Base-by-base conservation (phyloP, 208 protist genomes). In the Sergeia podlipaevii region DNA sequence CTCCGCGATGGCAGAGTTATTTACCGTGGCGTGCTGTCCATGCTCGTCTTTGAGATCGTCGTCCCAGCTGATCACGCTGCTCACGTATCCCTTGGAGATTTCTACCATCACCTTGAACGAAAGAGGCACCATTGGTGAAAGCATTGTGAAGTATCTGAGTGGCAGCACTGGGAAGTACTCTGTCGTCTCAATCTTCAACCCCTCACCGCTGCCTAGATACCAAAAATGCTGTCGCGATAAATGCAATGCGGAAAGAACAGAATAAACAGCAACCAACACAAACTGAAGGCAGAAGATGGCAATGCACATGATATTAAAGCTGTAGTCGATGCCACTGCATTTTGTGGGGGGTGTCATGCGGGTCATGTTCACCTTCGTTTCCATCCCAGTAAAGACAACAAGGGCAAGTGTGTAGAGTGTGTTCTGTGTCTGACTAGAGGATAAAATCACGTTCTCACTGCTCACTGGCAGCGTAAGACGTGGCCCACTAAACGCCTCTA, bases 61-160 rank as follows among this genome's bases (percentile, higher is more conserved):
- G 60, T 98, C 97, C 82, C 91, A 95, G 26, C 64, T 70, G 20
- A 98, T 97, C 24, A 81, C 60, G 54, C 58, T 53, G 33, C 90
- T 85, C 38, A 97, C 78, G 50, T 88, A 78, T 13, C 84, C 87
- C 70, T 97, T 97, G 7, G 77, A 91, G 30, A 97, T 68, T 65
- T 98, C 93, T 1, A 96, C 46, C 56, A 90, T 96, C 10, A 98
- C 91, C 53, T 98, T 97, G 64, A 98, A 87, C 29, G 90, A 97
- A 27, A 98, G 92, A 8, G 96, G 96, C 47, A 98, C 96, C 79
- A 98, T 98, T 3, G 92, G 77, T 4, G 91, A 93, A 11, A 89
- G 90, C 55, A 98, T 74, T 52, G 96, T 76, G 47, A 97, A 80
- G 60, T 90, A 97, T 26, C 91, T 75, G 24, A 97, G 62, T 7